Evolutionary conservation across 768 basidiomycete species (phyloP).

Genomic region (Trametes cubensis): DNA sequence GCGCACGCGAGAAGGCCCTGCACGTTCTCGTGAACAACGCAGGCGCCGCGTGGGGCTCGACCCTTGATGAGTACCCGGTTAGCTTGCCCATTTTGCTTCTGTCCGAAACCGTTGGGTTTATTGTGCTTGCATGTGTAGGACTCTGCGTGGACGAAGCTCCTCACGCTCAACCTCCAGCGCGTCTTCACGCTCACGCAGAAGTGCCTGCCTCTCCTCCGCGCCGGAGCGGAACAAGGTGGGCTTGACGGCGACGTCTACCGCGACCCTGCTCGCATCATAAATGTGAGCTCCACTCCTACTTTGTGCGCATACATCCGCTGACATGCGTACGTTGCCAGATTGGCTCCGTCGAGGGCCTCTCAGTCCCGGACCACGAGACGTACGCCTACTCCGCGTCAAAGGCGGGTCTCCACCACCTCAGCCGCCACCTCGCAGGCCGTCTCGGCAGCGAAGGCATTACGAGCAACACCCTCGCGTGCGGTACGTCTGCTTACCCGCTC

Average conservation of each 20-base stretch:
- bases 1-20: constrained; percentile 52
- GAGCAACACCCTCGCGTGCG: constrained; percentile 67
- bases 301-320: too few species aligned
- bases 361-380: constrained; percentile 58
- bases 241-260: constrained; percentile 38
- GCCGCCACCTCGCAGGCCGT: constrained; percentile 56
- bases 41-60: constrained; percentile 57
- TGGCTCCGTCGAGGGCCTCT: constrained; percentile 61
- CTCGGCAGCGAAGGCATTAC: constrained; percentile 60
- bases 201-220: constrained; percentile 56
- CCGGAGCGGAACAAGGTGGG: constrained; percentile 46
- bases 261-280: constrained; percentile 62
- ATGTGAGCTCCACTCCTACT: constrained; percentile 39
- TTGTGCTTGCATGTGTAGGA: constrained; percentile 40
- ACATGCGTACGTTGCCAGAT: constrained; percentile 41
- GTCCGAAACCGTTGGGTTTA: not conserved
- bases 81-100: constrained; percentile 13
- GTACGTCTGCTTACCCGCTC: constrained; percentile 31
- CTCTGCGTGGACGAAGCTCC: constrained; percentile 58
- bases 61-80: constrained; percentile 51
- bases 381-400: constrained; percentile 72
- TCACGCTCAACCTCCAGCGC: constrained; percentile 63
- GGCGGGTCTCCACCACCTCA: constrained; percentile 60
- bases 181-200: constrained; percentile 68
- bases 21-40: constrained; percentile 69